These are phyloP conservation scores for Collybia mongolica DNA, from an alignment of 768 basidiomycete species.

Conservation along the genomic window DNA sequence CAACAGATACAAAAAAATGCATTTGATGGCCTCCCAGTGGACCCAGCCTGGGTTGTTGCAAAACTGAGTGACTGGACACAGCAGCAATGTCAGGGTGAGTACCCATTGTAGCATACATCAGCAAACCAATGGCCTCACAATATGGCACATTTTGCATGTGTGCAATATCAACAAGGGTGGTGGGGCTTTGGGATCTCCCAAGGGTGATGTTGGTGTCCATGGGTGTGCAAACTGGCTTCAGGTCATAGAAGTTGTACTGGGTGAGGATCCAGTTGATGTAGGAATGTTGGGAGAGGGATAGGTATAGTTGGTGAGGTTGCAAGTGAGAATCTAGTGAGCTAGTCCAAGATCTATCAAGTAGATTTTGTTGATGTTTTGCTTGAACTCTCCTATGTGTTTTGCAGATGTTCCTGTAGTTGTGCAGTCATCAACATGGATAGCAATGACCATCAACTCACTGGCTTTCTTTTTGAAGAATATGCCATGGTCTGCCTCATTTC, in stretches of 20 bases:
- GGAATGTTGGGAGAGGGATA: not conserved
- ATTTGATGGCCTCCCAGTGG: not conserved
- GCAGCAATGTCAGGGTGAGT: not conserved
- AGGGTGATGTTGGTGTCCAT: not conserved
- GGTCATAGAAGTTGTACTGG: not conserved
- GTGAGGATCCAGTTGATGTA: not conserved
- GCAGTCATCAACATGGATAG: conserved; percentile 1
- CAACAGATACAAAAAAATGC: not conserved
- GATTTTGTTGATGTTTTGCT: not conserved
- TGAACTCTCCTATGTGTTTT: not conserved
- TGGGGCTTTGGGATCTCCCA: not conserved
- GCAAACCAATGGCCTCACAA: not conserved
- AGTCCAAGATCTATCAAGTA: too few relatives aligned
- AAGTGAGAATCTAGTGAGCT: too few relatives aligned
- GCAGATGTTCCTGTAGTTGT: not conserved
- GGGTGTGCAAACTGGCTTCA: not conserved
- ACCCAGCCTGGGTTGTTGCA: not conserved
- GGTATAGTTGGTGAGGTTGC: not conserved
- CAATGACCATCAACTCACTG: not conserved
- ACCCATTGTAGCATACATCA: not conserved
- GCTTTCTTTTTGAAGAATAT: conserved; percentile 13
- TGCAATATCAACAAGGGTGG: not conserved
- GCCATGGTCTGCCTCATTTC: conserved; percentile 18
- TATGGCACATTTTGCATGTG: not conserved
- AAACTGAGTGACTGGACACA: not conserved